Base-by-base conservation (phyloP, 2,329 filamentous ascomycete genomes). In the Pleomassaria siparia region DNA sequence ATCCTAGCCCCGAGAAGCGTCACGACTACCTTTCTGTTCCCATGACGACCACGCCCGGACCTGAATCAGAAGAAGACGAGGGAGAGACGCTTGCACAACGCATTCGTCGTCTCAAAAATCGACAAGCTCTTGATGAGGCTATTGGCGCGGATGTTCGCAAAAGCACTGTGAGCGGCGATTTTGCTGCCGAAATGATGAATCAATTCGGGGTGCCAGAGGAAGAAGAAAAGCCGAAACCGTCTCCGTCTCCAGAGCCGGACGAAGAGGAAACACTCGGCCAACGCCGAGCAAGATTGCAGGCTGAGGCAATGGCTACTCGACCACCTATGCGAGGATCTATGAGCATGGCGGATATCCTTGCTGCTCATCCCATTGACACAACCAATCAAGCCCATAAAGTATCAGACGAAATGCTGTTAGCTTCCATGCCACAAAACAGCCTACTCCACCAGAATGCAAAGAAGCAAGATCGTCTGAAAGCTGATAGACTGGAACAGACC, bases 221-320 rank as follows among this genome's bases (percentile, higher is more conserved):
- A 33, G 51, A 47, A 12, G 59, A 61, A 11, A 60, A 64, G 15
- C 47, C 57, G 6, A 70, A 70, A 39, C 63, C 56, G 15, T 53
- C 64, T 2, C 51, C 58, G 3, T 47, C 52, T 13, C 58, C 60
- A 4, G 66, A 60, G 15, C 59, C 62, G 16, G 77, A 79, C 51
- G 86, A 85, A 55, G 86, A 90, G 58, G 89, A 94, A 64, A 92
- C 89, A 0, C 76, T 94, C 0, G 89, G 88, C 9, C 87, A 92
- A 67, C 84, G 89, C 10, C 84, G 88, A 0, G 83, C 83, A 22
- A 81, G 89, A 21, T 76, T 94, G 1, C 87, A 91, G 65, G 83
- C 84, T 21, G 85, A 88, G 68, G 85, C 85, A 6, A 80, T 82
- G 22, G 80, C 81, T 4, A 55, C 51, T n/a, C 66, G 65, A 2